Percentiles rank a stretch among this genome's conserved stretches.
Conservation (phyloP, 805 yeast genomes). For the Wickerhamiella kurtzmanii region DNA sequence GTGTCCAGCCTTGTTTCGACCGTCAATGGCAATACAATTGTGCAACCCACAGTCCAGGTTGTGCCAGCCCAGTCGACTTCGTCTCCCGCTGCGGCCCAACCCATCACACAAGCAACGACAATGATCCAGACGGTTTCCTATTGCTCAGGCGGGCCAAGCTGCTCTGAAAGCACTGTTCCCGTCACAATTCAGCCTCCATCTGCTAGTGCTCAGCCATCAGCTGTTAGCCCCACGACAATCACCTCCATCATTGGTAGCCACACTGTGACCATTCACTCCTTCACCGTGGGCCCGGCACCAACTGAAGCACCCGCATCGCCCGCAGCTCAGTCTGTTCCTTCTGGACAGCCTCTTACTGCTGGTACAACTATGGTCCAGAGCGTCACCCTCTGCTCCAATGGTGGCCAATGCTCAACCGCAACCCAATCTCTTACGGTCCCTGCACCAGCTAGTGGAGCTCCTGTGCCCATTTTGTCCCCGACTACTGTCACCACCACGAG, state of each 20-base stretch:
- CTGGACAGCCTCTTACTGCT: not conserved
- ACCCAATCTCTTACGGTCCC: not conserved
- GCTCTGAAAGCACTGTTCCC: not conserved
- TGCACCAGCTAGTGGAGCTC: not conserved
- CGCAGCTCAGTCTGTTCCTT: too few species aligned
- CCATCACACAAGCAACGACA: not conserved
- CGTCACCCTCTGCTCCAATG: not conserved
- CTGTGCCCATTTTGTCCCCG: not conserved
- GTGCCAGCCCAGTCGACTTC: not conserved
- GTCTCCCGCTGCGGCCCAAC: not conserved
- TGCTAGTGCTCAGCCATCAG: not conserved
- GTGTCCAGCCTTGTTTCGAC: not conserved
- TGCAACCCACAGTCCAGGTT: not conserved
- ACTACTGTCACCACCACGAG: not conserved
- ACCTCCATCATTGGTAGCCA: not conserved
- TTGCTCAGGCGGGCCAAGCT: not conserved
- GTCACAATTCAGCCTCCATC: not conserved
- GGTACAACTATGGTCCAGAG: not conserved
- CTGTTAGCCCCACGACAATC: not conserved
- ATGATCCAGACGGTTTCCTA: not conserved
- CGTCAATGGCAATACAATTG: not conserved
- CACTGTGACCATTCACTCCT: not conserved
- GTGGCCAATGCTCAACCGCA: not conserved
- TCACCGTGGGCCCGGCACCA: not conserved
- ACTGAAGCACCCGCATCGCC: not conserved